These are phyloP conservation scores for Suhomyces kilbournensis DNA, from an alignment of 805 yeast genomes.

Conservation along the genomic window DNA sequence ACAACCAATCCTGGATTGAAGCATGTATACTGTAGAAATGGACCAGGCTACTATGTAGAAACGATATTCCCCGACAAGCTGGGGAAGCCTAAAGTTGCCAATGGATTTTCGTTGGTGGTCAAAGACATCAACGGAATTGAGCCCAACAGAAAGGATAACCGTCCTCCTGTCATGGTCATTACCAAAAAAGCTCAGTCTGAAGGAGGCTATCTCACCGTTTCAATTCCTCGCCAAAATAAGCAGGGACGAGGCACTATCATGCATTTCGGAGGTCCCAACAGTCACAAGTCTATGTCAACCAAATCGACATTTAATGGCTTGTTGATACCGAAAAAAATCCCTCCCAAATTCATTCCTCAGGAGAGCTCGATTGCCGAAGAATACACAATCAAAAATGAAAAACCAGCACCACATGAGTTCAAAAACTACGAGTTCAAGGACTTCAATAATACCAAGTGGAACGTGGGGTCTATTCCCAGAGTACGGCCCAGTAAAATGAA, in stretches of 20 bases:
- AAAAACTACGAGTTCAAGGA: constrained; percentile 28
- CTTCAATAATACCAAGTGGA: constrained; percentile 16
- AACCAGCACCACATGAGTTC: constrained; percentile 1
- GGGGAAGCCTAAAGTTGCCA: constrained; percentile 8
- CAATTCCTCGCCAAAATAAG: constrained; percentile 16
- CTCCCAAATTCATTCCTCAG: constrained; percentile 20
- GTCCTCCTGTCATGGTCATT: constrained; percentile 27
- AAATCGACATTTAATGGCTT: constrained; percentile 21
- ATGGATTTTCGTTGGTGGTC: constrained; percentile 27
- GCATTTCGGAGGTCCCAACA: constrained; percentile 2
- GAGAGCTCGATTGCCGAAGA: constrained; percentile 3
- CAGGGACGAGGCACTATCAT: constrained; percentile 3
- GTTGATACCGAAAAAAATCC: constrained; percentile 22
- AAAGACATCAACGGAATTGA: constrained; percentile 20
- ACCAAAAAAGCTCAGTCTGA: constrained; percentile 22
- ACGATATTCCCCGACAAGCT: constrained; percentile 22
- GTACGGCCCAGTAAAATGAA: constrained; percentile 28
- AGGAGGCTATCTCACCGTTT: constrained; percentile 28
- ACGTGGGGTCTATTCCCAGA: constrained; percentile 45
- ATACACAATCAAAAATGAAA: neutral
- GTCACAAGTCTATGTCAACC: neutral
- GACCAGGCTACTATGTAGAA: constrained; percentile 60
- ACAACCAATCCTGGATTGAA: constrained; percentile 65
- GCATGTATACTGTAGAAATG: constrained; percentile 57
- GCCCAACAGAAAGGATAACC: constrained; percentile 7